A percentile compares a stretch with the other conserved stretches of the same genome.
Evolutionary conservation across 148 eudicot genomes (phyloP).

Genomic region (Rhododendron molle): DNA sequence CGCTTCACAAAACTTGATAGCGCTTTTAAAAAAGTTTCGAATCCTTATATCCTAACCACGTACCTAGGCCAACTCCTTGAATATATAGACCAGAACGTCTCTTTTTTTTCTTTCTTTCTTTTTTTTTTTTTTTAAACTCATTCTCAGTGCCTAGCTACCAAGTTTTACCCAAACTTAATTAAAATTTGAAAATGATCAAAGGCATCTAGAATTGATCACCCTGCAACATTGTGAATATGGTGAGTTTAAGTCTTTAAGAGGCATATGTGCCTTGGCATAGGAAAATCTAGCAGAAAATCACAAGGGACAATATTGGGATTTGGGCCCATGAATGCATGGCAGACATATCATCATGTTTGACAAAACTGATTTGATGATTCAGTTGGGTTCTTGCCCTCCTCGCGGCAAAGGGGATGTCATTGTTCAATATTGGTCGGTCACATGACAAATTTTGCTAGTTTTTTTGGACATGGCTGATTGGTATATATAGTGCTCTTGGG

Average conservation of each 20-base stretch:
- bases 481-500: not conserved
- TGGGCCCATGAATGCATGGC: not conserved
- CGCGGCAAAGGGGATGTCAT: not conserved
- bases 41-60: not conserved
- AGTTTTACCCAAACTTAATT: not conserved
- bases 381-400: not conserved
- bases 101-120: too few species aligned
- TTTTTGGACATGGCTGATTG: not conserved
- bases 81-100: not conserved
- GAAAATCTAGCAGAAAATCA: not conserved
- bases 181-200: not conserved
- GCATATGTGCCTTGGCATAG: not conserved
- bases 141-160: not conserved
- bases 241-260: not conserved
- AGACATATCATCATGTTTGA: constrained; percentile 4
- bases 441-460: not conserved
- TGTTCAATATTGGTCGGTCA: not conserved
- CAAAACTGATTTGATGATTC: not conserved
- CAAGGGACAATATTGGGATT: not conserved
- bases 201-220: not conserved
- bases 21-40: not conserved
- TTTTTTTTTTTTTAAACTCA: too few species aligned
- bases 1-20: not conserved
- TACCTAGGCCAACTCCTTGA: not conserved
- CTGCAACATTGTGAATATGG: not conserved